These are phyloP conservation scores for Quercus parvula DNA, from an alignment of 306 rosid genomes.

Conservation along the genomic window DNA sequence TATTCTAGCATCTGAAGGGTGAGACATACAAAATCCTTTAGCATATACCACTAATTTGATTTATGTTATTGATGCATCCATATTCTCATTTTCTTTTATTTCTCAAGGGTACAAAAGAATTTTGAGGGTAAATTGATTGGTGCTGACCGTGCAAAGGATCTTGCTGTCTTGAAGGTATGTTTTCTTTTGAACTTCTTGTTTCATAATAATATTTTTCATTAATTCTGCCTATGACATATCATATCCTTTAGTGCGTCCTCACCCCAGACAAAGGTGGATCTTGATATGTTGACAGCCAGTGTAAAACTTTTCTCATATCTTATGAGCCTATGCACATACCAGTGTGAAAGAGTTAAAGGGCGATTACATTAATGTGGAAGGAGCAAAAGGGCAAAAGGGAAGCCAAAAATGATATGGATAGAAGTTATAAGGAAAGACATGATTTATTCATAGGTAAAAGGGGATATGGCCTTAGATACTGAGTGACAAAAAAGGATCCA, in stretches of 20 bases:
- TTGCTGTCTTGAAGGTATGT: slow-evolving; percentile 78
- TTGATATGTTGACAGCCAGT: not conserved
- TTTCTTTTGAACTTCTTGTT: slow-evolving; percentile 7
- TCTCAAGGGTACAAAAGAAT: slow-evolving; percentile 64
- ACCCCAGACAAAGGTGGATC: not conserved
- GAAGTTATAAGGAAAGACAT: too few relatives aligned
- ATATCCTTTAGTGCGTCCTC: not conserved
- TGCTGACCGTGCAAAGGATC: slow-evolving; percentile 97
- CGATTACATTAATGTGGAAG: too few relatives aligned
- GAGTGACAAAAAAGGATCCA: too few relatives aligned
- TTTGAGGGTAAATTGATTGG: slow-evolving; percentile 93
- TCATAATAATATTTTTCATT: not conserved
- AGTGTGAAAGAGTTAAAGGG: not conserved
- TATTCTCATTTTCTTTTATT: slow-evolving; percentile 19
- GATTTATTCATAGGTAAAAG: too few relatives aligned
- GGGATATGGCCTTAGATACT: too few relatives aligned
- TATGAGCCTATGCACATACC: too few relatives aligned
- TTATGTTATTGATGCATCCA: not conserved
- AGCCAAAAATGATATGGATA: too few relatives aligned
- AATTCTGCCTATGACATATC: not conserved
- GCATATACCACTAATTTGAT: not conserved
- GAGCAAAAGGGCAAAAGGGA: too few relatives aligned
- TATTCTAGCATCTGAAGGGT: slow-evolving; percentile 84
- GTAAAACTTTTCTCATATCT: not conserved
- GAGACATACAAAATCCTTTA: slow-evolving; percentile 33